phyloP scores from a whole-genome alignment of 2,329 filamentous ascomycete genomes.

The Exutisphaerella laricina region DNA sequence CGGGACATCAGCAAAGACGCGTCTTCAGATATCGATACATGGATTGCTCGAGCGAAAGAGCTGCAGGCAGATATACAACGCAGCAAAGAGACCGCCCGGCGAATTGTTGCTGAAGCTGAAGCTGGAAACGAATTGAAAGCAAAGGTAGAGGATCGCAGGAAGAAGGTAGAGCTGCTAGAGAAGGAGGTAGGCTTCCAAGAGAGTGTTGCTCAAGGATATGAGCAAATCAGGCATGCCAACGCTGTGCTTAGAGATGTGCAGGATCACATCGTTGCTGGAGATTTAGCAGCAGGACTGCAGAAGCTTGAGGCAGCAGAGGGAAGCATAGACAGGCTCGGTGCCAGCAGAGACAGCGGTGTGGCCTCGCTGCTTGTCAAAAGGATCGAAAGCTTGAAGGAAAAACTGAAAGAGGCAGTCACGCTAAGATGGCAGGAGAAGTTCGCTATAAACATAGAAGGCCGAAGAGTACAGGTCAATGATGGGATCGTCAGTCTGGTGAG shows the following conservation, averaged over 20 bases:
- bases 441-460: constrained; percentile 55
- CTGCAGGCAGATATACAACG: constrained; percentile 80
- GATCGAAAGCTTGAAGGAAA: constrained; percentile 59
- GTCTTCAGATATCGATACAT: constrained; percentile 73
- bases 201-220: constrained; percentile 46
- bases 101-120: constrained; percentile 74
- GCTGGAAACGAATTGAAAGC: constrained; percentile 58
- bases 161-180: constrained; percentile 52
- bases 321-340: constrained; percentile 55
- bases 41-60: constrained; percentile 78
- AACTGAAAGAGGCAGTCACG: constrained; percentile 61
- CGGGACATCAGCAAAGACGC: constrained; percentile 69
- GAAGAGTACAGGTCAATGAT: constrained; percentile 53
- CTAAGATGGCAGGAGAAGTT: constrained; percentile 68
- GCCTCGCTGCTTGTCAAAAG: constrained; percentile 61
- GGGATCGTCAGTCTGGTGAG: constrained; percentile 17
- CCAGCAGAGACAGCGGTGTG: constrained; percentile 54
- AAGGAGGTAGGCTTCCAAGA: constrained; percentile 57
- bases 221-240: constrained; percentile 48
- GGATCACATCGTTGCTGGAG: constrained; percentile 39
- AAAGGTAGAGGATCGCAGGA: constrained; percentile 56
- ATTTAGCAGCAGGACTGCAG: constrained; percentile 45
- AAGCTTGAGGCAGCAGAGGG: constrained; percentile 46
- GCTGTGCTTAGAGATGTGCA: constrained; percentile 45
- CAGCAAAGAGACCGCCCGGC: constrained; percentile 70